Base-by-base conservation (phyloP, 306 rosid genomes). In the Erythrophleum fordii region DNA sequence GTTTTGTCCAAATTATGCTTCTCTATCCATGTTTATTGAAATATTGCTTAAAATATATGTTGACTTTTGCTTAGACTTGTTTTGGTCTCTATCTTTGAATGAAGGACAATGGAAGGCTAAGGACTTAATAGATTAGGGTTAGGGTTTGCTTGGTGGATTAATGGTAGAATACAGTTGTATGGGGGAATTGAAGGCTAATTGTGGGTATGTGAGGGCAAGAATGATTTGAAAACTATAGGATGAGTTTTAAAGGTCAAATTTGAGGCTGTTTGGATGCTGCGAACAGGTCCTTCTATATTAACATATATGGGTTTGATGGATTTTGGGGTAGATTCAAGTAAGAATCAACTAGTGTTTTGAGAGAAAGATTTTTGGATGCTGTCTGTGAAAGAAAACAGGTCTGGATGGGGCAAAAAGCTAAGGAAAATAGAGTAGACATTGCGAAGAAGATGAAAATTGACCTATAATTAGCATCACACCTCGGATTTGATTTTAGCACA, bases 1-100 rank as follows among this genome's bases (percentile, higher is more conserved):
- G 41, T 51, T 52, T 58, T 13, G 56, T 52, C 62, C 29, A 35
- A 35, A 39, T 60, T 67, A 5, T 77, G 20, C 26, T 77, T 77
- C 53, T 64, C 41, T 52, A 2, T 69, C 39, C 42, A 16, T 8
- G 8, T 55, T 5, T 34, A 28, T 29, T 26, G 2, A 49, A 69
- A 60, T 39, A 23, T 28, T 80, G 58, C 35, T 29, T 62, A 22
- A 64, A 42, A 35, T 73, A 55, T 62, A 22, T 44, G 58, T 39
- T 9, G 13, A 22, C 28, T 44, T 73, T 72, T 22, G 34, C 68
- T 34, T 26, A 60, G 78, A 22, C 31, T 22, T 48, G 14, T 52
- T 8, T 64, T 39, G 26, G 29, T 35, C 51, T 37, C n/a, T 23
- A 25, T 69, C 31, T 35, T 75, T 51, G 31, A 8, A 49, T 5